Evolutionary conservation across 1,139 yeast species (phyloP).

Genomic region (Suhomyces guaymorum): DNA sequence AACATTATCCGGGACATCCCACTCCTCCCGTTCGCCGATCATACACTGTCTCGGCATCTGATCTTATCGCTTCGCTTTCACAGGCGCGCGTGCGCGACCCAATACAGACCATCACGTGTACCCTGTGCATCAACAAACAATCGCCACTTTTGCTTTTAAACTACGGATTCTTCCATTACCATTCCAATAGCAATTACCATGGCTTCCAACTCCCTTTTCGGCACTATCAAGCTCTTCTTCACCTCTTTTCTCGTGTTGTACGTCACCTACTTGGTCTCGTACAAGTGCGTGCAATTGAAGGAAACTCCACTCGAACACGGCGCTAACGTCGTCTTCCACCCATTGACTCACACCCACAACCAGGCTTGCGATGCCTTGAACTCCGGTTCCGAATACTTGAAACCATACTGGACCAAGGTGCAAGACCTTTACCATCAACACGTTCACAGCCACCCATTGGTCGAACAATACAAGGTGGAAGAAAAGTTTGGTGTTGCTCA

Average conservation of each 20-base stretch:
- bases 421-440: constrained; percentile 37
- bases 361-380: constrained; percentile 38
- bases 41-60: too few species aligned
- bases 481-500: constrained; percentile 26
- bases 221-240: constrained; percentile 30
- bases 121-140: constrained; percentile 1
- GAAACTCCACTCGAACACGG: constrained; percentile 34
- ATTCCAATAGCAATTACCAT: constrained; percentile 11
- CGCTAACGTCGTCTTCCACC: constrained; percentile 36
- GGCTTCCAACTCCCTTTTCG: constrained; percentile 18
- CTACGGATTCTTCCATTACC: background rate
- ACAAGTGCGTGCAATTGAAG: constrained; percentile 42
- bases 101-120: constrained; percentile 5
- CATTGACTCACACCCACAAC: constrained; percentile 39
- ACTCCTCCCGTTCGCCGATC: too few species aligned
- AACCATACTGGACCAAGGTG: constrained; percentile 34
- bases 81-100: constrained; percentile 1
- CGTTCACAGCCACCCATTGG: constrained; percentile 38
- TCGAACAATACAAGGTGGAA: constrained; percentile 36
- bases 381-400: constrained; percentile 29
- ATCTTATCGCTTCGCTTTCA: too few species aligned
- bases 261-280: constrained; percentile 39
- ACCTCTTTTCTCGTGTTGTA: constrained; percentile 35
- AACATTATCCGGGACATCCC: too few species aligned
- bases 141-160: constrained; percentile 3